Conservation (phyloP, 2,329 filamentous ascomycete species). For the Aspergillus chevalieri region DNA sequence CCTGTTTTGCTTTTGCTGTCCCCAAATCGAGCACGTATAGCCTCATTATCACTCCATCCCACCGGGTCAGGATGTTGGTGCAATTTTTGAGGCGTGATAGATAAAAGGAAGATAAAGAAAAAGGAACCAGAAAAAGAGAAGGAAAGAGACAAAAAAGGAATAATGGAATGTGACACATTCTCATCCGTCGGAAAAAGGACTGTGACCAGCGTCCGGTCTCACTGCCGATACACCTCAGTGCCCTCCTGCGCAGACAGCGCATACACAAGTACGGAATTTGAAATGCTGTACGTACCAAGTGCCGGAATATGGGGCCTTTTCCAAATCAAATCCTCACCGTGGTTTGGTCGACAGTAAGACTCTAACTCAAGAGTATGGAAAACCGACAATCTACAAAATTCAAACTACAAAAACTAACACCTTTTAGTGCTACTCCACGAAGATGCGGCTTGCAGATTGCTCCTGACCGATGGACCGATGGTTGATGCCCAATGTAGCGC, state of each 20-base stretch:
- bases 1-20: background rate
- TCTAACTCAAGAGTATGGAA: too few relatives aligned
- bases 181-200: background rate
- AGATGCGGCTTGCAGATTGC: background rate
- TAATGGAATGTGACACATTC: background rate
- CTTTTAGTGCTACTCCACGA: background rate
- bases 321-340: too few relatives aligned
- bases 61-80: background rate
- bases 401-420: background rate
- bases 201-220: background rate
- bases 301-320: too few relatives aligned
- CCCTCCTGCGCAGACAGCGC: background rate
- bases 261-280: background rate
- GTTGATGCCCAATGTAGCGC: background rate
- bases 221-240: background rate
- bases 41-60: background rate
- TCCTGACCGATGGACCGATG: background rate
- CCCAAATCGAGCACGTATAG: background rate
- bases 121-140: background rate
- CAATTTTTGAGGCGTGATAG: background rate
- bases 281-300: too few relatives aligned
- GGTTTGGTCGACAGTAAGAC: too few relatives aligned
- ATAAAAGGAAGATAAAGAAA: background rate
- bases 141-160: background rate
- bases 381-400: too few relatives aligned